phyloP scores from a whole-genome alignment of 148 eudicot genomes.

The Pharnaceum exiguum region DNA sequence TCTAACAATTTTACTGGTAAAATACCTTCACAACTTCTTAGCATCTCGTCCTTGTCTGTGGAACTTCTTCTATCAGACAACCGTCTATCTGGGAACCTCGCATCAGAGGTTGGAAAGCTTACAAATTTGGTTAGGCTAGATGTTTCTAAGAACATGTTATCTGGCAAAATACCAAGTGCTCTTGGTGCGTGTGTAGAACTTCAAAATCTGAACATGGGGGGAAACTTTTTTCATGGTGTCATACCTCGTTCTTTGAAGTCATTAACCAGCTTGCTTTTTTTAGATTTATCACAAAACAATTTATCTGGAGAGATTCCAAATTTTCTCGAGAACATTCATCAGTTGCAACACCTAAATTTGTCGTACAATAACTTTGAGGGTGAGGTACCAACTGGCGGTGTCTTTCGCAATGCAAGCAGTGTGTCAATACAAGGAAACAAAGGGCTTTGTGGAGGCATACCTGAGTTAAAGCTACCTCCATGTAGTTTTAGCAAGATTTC shows the following conservation, averaged over 20 bases:
- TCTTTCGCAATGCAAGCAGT: slow-evolving; percentile 26
- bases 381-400: slow-evolving; percentile 29
- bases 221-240: slow-evolving; percentile 31
- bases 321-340: slow-evolving; percentile 13
- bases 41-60: slow-evolving; percentile 2
- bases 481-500: neutral
- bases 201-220: slow-evolving; percentile 13
- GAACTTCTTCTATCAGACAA: slow-evolving; percentile 20
- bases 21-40: slow-evolving; percentile 32
- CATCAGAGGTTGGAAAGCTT: slow-evolving; percentile 24
- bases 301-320: slow-evolving; percentile 36
- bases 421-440: slow-evolving; percentile 22
- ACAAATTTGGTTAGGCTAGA: slow-evolving; percentile 20
- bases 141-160: slow-evolving; percentile 21
- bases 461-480: slow-evolving; percentile 22
- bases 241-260: slow-evolving; percentile 22
- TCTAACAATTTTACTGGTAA: slow-evolving; percentile 22
- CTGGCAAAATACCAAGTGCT: slow-evolving; percentile 31
- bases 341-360: slow-evolving; percentile 13
- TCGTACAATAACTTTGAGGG: slow-evolving; percentile 39
- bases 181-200: slow-evolving; percentile 24
- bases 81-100: slow-evolving; percentile 27
- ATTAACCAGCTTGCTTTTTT: slow-evolving; percentile 12
- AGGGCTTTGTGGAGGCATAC: slow-evolving; percentile 38
- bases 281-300: slow-evolving; percentile 37